Evolutionary conservation across 345 rosid species (phyloP).

Genomic region (Dimocarpus longan): DNA sequence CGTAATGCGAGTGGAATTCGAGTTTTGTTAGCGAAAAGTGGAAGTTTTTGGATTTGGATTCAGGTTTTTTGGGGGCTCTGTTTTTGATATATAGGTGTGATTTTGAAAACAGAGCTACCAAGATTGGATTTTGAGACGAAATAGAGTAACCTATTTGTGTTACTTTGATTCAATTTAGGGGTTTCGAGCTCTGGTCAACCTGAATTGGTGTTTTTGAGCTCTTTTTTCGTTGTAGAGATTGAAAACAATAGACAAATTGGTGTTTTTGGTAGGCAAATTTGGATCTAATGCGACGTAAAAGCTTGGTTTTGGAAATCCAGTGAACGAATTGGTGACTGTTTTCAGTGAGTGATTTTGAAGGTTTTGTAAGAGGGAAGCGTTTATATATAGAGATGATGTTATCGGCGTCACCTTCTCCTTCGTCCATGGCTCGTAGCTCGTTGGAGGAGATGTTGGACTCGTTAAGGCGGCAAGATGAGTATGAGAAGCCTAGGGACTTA

Average conservation of each 20-base stretch:
- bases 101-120: background rate
- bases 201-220: conserved; percentile 2
- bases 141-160: background rate
- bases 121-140: background rate
- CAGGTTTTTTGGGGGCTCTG: conserved; percentile 7
- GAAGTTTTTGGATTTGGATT: background rate
- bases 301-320: background rate
- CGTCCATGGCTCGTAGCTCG: conserved; percentile 71
- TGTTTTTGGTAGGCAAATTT: background rate
- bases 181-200: conserved; percentile 2
- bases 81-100: background rate
- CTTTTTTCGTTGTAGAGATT: background rate
- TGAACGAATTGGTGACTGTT: background rate
- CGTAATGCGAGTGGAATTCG: conserved; percentile 2
- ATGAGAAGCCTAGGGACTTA: conserved; percentile 67
- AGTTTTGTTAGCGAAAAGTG: background rate
- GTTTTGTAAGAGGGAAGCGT: background rate
- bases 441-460: conserved; percentile 95
- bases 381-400: conserved; percentile 53
- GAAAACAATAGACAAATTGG: background rate
- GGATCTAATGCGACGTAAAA: background rate
- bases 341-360: background rate
- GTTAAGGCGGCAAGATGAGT: conserved; percentile 67
- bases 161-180: conserved; percentile 8
- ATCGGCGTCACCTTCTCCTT: conserved; percentile 69